Evolutionary conservation across 169 alveolate genomes (phyloP).

Genomic region (Babesia caballi): DNA sequence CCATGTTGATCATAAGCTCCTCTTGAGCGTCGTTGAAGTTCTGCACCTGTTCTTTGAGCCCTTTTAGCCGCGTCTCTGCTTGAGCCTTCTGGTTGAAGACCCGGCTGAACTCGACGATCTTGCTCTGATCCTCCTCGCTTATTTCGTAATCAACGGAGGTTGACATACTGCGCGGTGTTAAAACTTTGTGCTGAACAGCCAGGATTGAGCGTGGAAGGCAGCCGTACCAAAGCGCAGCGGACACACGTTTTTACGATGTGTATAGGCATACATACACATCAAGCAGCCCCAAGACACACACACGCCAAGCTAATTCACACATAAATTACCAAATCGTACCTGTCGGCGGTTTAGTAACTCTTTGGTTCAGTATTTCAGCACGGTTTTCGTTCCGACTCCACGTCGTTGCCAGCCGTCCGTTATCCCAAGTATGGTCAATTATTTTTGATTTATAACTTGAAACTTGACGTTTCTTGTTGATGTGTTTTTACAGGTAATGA

Average conservation of each 20-base stretch:
- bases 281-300: not conserved
- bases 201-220: not conserved
- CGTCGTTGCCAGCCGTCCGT: no score
- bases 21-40: slow-evolving; percentile 56
- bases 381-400: no score
- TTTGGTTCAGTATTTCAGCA: no score
- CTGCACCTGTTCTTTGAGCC: slow-evolving; percentile 23
- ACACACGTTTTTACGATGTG: not conserved
- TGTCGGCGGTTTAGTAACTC: not conserved
- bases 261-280: no score
- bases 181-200: no score
- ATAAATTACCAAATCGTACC: not conserved
- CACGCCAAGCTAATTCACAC: not conserved
- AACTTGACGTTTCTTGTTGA: no score
- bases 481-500: no score
- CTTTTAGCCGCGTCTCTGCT: slow-evolving; percentile 21
- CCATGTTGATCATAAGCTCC: slow-evolving; percentile 35
- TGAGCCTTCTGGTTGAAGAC: slow-evolving; percentile 10
- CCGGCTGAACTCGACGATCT: slow-evolving; percentile 52
- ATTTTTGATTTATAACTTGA: no score
- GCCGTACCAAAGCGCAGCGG: not conserved
- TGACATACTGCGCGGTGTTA: not conserved
- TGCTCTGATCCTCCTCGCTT: slow-evolving; percentile 59
- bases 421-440: no score
- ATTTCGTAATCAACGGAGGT: slow-evolving; percentile 52